These are phyloP conservation scores for Pelargonium exstipulatum DNA, from an alignment of 441 rosid genomes.

Conservation along the genomic window DNA sequence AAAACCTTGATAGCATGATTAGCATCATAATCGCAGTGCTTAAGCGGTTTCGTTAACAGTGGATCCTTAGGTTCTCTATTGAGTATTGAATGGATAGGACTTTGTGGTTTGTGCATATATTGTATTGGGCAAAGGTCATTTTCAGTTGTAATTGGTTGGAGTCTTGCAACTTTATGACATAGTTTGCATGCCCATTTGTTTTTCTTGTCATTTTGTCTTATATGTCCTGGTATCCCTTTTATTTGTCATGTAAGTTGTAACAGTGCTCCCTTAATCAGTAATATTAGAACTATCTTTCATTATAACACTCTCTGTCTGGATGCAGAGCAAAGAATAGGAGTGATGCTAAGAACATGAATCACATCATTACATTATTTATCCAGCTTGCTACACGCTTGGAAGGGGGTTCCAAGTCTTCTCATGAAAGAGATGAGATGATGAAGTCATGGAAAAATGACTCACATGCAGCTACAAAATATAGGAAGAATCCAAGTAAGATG, in stretches of 20 bases:
- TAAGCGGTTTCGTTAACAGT: background rate
- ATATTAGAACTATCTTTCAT: too few species aligned
- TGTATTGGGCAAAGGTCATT: background rate
- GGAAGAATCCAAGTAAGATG: constrained; percentile 48
- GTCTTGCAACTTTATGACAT: background rate
- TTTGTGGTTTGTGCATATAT: too few species aligned
- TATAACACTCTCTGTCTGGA: constrained; percentile 18
- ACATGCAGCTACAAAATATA: constrained; percentile 51
- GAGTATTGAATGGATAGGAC: background rate
- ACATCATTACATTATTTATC: constrained; percentile 60
- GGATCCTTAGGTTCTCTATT: background rate
- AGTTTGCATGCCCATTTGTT: background rate
- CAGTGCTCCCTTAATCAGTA: too few species aligned
- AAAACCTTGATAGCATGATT: constrained; percentile 1
- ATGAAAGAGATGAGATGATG: constrained; percentile 73
- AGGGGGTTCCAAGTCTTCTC: constrained; percentile 67
- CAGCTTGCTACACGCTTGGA: constrained; percentile 90
- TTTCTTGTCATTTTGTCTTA: background rate
- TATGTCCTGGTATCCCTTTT: too few species aligned
- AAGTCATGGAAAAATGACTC: constrained; percentile 80
- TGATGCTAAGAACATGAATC: constrained; percentile 74
- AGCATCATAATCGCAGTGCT: background rate
- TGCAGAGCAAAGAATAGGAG: constrained; percentile 78
- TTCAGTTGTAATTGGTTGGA: background rate
- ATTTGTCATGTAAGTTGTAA: too few species aligned